Evolutionary conservation across 495 filamentous ascomycete genomes (phyloP).

Genomic region (Penicillium pancosmium): DNA sequence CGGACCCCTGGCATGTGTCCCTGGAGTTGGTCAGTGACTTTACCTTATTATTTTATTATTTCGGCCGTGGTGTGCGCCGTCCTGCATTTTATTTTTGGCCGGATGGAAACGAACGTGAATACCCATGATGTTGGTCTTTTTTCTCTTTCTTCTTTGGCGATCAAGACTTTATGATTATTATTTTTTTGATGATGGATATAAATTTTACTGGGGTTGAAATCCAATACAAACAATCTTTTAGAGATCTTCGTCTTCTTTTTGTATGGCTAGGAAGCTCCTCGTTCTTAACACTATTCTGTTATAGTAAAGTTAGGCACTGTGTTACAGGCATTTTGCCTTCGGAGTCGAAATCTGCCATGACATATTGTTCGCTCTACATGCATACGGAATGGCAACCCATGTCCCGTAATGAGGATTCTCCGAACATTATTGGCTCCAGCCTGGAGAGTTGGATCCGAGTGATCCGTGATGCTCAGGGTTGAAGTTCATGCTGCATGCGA

Average conservation of each 20-base stretch:
- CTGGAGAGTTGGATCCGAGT: neutral
- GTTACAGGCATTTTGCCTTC: conserved; percentile 13
- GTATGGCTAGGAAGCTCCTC: no score
- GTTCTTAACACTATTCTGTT: no score
- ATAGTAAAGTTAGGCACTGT: neutral
- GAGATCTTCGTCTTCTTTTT: no score
- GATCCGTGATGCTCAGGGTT: conserved; percentile 2
- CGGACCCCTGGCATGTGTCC: conserved; percentile 24
- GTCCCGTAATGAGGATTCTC: neutral
- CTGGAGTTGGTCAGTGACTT: conserved; percentile 22
- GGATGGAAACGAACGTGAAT: conserved; percentile 38
- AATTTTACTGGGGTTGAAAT: conserved; percentile 2
- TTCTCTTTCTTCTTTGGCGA: conserved; percentile 28
- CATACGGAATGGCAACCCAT: neutral
- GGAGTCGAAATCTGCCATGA: neutral
- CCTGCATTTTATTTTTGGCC: conserved; percentile 26
- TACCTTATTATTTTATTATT: conserved; percentile 15
- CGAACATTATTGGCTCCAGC: neutral
- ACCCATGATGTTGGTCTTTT: conserved; percentile 35
- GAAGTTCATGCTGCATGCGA: neutral
- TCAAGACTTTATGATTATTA: conserved; percentile 29
- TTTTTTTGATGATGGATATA: conserved; percentile 25
- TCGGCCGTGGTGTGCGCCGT: conserved; percentile 18
- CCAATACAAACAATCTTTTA: neutral
- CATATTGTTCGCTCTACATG: neutral